Conservation (phyloP, 2,329 filamentous ascomycete species). For the Fusarium sp. region DNA sequence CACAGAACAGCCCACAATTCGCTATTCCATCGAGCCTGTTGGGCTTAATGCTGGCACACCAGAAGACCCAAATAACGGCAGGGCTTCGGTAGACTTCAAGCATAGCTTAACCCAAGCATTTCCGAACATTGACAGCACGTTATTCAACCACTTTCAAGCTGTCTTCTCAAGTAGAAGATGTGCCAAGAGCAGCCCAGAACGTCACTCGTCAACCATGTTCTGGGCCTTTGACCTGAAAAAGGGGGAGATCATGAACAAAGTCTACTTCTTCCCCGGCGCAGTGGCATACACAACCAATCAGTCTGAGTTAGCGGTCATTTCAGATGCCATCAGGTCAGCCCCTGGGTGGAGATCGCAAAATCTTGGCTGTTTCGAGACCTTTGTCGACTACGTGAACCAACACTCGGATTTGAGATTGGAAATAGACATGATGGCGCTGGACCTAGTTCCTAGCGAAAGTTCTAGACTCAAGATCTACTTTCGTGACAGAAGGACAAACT, state of each 20-base stretch:
- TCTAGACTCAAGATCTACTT: conserved; percentile 55
- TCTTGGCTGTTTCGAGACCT: not conserved
- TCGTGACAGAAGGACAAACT: conserved; percentile 46
- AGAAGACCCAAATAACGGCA: conserved; percentile 41
- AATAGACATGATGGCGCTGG: conserved; percentile 50
- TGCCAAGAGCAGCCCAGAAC: not conserved
- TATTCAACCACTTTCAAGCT: conserved; percentile 11
- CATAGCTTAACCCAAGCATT: not conserved
- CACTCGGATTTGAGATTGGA: not conserved
- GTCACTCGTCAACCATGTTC: conserved; percentile 11
- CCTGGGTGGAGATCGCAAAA: conserved; percentile 1
- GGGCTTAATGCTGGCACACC: conserved; percentile 41
- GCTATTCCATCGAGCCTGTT: conserved; percentile 52
- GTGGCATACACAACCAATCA: not conserved
- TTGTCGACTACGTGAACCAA: not conserved
- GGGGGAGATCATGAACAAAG: not conserved
- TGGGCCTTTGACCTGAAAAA: conserved; percentile 19
- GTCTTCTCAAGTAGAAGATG: not conserved
- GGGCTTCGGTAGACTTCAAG: conserved; percentile 6
- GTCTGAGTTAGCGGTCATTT: conserved; percentile 4
- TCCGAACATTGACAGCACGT: not conserved
- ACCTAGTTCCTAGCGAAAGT: conserved; percentile 42
- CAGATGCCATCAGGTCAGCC: conserved; percentile 37
- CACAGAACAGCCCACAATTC: conserved; percentile 42
- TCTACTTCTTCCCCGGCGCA: conserved; percentile 25